Evolutionary conservation across 176 grass and related monocot genomes (phyloP).

Genomic region (Juncus inflexus): DNA sequence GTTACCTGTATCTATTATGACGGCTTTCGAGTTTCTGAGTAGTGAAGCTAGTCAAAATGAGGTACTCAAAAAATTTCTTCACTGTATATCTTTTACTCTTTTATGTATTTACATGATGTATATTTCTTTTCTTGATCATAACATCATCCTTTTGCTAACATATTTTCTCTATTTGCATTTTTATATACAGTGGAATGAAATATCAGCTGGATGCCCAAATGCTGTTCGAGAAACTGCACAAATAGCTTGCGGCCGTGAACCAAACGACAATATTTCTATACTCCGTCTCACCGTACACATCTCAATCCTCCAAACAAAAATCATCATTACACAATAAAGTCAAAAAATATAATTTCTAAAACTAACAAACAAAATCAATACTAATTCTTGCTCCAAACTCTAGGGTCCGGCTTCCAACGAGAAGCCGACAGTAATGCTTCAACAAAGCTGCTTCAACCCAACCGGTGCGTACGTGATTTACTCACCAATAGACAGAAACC

Average conservation of each 20-base stretch:
- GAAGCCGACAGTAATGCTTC: constrained; percentile 45
- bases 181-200: constrained; percentile 50
- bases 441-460: constrained; percentile 42
- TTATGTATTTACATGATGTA: too few species aligned
- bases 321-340: too few species aligned
- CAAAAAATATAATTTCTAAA: too few species aligned
- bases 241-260: constrained; percentile 25
- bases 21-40: constrained; percentile 36
- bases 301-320: too few species aligned
- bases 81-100: too few species aligned
- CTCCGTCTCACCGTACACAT: constrained; percentile 37
- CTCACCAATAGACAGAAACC: constrained; percentile 27
- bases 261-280: constrained; percentile 44
- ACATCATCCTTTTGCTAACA: constrained; percentile 5
- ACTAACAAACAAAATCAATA: too few species aligned
- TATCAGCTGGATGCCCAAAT: constrained; percentile 21
- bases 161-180: background rate
- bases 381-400: background rate
- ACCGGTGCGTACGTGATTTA: constrained; percentile 54
- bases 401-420: constrained; percentile 14
- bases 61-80: background rate
- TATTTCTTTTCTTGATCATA: background rate
- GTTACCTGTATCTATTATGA: constrained; percentile 32
- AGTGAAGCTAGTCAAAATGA: constrained; percentile 29
- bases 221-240: constrained; percentile 39